Percentiles rank a stretch among this genome's conserved stretches.
These are phyloP conservation scores for Erodium chrysanthum DNA, from an alignment of 441 rosid genomes.

Conservation along the genomic window DNA sequence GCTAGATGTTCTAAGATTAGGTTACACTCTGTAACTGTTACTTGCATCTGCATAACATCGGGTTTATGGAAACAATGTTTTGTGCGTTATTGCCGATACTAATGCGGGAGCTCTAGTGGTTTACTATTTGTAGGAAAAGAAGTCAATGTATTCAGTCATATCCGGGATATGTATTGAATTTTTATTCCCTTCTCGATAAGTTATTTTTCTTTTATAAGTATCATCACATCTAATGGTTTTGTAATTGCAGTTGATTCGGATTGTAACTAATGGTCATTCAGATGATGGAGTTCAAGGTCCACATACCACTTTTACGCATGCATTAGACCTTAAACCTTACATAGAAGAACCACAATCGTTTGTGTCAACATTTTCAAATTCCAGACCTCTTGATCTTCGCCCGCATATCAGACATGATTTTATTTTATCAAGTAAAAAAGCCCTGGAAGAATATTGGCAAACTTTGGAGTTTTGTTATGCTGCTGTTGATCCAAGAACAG, in stretches of 20 bases:
- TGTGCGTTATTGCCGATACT: neutral
- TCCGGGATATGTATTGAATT: neutral
- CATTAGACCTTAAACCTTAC: constrained; percentile 84
- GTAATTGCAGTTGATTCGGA: constrained; percentile 60
- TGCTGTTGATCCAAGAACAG: constrained; percentile 78
- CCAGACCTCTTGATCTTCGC: constrained; percentile 61
- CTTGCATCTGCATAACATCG: neutral
- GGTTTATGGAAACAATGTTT: neutral
- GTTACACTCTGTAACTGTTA: neutral
- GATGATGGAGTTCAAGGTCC: constrained; percentile 37
- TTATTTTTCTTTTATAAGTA: neutral
- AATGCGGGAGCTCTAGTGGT: neutral
- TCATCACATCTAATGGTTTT: constrained; percentile 23
- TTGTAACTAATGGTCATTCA: constrained; percentile 47
- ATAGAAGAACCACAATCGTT: constrained; percentile 73
- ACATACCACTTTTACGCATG: constrained; percentile 61
- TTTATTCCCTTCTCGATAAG: neutral
- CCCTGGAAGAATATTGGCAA: constrained; percentile 91
- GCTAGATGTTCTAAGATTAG: neutral
- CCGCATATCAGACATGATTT: constrained; percentile 95
- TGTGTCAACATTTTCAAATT: constrained; percentile 40
- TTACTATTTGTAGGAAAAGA: neutral
- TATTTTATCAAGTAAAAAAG: constrained; percentile 56
- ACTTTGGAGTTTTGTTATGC: constrained; percentile 94
- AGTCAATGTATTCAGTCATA: neutral